Evolutionary conservation across 805 yeast genomes (phyloP).

Genomic region (Candida gorgasii): DNA sequence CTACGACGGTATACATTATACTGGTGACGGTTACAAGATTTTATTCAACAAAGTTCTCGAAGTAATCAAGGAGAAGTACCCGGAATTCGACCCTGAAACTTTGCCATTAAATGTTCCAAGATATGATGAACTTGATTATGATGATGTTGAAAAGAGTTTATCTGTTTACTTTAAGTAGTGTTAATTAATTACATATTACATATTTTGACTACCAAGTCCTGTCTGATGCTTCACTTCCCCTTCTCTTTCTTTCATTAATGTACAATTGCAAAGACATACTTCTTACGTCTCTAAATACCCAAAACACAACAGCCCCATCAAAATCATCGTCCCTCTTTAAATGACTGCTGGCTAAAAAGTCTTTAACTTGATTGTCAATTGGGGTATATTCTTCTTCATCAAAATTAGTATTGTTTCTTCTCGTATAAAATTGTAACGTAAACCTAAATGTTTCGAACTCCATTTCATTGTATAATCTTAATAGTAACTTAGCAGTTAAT

Average conservation of each 20-base stretch:
- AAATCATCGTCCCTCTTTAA: constrained; percentile 18
- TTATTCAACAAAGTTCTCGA: constrained; percentile 45
- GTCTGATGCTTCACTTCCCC: constrained; percentile 8
- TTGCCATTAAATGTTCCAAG: constrained; percentile 4
- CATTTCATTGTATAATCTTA: constrained; percentile 20
- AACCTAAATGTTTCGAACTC: constrained; percentile 22
- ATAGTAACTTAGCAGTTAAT: constrained; percentile 17
- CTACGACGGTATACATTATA: constrained; percentile 62
- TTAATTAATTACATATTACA: neutral
- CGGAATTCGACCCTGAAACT: constrained; percentile 11
- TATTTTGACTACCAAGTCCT: neutral
- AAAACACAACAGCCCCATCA: constrained; percentile 23
- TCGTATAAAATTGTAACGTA: constrained; percentile 16
- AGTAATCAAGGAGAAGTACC: constrained; percentile 37
- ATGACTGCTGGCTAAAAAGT: constrained; percentile 3
- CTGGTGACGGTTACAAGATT: constrained; percentile 53
- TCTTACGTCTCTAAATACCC: constrained; percentile 25
- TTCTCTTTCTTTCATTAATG: constrained; percentile 13
- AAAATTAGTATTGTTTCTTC: constrained; percentile 14
- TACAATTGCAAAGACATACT: constrained; percentile 23
- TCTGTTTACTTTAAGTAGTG: neutral
- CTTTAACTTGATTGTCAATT: constrained; percentile 14
- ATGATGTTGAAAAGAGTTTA: constrained; percentile 2
- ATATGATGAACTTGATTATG: constrained; percentile 9
- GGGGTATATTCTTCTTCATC: constrained; percentile 1